These are phyloP conservation scores for Kwoniella newhampshirensis DNA, from an alignment of 768 basidiomycete species.

Conservation along the genomic window DNA sequence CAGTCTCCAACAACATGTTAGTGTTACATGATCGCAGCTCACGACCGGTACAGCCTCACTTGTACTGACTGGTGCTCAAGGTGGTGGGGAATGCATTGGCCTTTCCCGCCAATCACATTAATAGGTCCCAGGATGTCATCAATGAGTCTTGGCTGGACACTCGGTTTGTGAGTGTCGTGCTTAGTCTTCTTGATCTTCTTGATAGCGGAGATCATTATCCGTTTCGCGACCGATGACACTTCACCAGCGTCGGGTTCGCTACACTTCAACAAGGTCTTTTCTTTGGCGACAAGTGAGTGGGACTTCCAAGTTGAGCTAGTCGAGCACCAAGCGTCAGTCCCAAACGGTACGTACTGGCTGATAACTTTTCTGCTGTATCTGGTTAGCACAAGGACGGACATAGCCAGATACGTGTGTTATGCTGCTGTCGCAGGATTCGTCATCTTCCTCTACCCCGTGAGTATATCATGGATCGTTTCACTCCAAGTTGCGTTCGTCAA, in stretches of 20 bases:
- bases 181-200: too few species aligned
- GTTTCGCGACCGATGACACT: background rate
- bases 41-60: too few species aligned
- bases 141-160: conserved; percentile 36
- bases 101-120: conserved; percentile 31
- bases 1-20: conserved; percentile 35
- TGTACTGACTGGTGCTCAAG: too few species aligned
- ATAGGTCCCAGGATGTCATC: conserved; percentile 40
- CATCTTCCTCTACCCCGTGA: conserved; percentile 24
- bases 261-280: conserved; percentile 30
- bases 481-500: too few species aligned
- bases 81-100: conserved; percentile 37
- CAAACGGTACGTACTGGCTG: too few species aligned
- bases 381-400: background rate
- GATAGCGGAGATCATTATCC: too few species aligned
- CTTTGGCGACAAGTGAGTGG: conserved; percentile 19
- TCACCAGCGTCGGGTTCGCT: conserved; percentile 17
- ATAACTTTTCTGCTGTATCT: background rate
- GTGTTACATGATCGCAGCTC: too few species aligned
- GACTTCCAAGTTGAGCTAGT: too few species aligned
- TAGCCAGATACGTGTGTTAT: conserved; percentile 20
- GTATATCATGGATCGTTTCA: too few species aligned
- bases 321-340: too few species aligned
- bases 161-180: conserved; percentile 40
- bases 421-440: conserved; percentile 10